phyloP scores from a whole-genome alignment of 1,284 basidiomycete species.

The Moesziomyces aphidis region DNA sequence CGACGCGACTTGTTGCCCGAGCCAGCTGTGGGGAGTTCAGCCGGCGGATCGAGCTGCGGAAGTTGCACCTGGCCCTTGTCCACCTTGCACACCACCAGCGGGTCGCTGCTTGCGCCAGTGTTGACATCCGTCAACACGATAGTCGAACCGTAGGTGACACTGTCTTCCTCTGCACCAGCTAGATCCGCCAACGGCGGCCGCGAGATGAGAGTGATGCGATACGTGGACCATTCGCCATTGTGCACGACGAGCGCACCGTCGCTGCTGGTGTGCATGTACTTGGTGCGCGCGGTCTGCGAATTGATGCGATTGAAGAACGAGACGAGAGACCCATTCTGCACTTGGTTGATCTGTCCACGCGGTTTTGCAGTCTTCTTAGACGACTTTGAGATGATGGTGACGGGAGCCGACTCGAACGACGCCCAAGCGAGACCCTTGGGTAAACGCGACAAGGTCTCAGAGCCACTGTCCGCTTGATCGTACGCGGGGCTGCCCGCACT shows the following conservation, averaged over 20 bases:
- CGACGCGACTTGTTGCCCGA: constrained; percentile 36
- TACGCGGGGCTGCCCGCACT: constrained; percentile 21
- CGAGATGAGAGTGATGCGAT: constrained; percentile 78
- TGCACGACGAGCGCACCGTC: constrained; percentile 81
- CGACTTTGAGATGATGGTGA: constrained; percentile 95
- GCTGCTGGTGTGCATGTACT: constrained; percentile 82
- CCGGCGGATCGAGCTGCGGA: constrained; percentile 42
- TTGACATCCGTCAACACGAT: constrained; percentile 85
- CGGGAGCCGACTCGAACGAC: constrained; percentile 87
- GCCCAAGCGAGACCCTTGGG: constrained; percentile 74
- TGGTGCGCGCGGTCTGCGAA: constrained; percentile 94
- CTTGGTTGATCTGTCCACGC: constrained; percentile 89
- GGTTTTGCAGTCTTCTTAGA: constrained; percentile 97
- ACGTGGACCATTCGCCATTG: constrained; percentile 90
- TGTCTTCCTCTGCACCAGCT: constrained; percentile 49
- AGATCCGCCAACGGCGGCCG: constrained; percentile 57
- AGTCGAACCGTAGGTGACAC: constrained; percentile 88
- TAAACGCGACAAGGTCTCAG: constrained; percentile 34
- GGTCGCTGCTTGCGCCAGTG: constrained; percentile 85
- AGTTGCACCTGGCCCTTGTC: constrained; percentile 80
- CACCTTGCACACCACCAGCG: constrained; percentile 88
- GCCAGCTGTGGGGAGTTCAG: constrained; percentile 34
- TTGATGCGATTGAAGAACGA: constrained; percentile 96
- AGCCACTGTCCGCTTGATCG: constrained; percentile 13
- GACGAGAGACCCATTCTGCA: constrained; percentile 88